Evolutionary conservation across 2,329 filamentous ascomycete genomes (phyloP).

Genomic region (Botrytis deweyae): DNA sequence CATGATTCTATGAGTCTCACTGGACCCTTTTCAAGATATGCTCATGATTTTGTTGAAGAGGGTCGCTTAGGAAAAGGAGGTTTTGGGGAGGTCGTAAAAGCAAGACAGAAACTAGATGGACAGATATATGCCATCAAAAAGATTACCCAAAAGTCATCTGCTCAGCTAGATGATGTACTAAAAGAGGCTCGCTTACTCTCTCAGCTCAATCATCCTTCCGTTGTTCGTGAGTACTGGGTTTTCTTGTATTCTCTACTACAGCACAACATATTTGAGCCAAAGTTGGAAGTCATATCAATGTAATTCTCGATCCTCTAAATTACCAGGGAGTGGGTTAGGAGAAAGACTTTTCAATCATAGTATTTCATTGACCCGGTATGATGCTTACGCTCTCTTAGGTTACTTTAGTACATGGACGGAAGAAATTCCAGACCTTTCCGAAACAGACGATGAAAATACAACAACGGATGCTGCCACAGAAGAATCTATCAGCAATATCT

Average conservation of each 20-base stretch:
- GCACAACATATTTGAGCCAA: not conserved
- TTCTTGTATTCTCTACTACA: not conserved
- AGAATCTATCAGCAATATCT: slow-evolving; percentile 32
- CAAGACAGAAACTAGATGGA: slow-evolving; percentile 88
- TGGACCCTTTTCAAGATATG: slow-evolving; percentile 62
- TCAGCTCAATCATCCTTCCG: slow-evolving; percentile 83
- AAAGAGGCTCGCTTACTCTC: slow-evolving; percentile 87
- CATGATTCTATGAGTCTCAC: slow-evolving; percentile 61
- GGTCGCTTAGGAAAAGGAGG: slow-evolving; percentile 88
- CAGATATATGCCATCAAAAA: slow-evolving; percentile 97
- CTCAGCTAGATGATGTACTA: slow-evolving; percentile 76
- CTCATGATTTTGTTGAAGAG: slow-evolving; percentile 86
- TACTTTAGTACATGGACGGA: slow-evolving; percentile 98
- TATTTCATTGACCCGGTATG: too few relatives aligned
- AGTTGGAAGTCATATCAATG: not conserved
- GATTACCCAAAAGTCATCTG: slow-evolving; percentile 77
- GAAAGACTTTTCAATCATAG: not conserved
- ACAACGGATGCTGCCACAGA: slow-evolving; percentile 47
- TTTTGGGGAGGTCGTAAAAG: slow-evolving; percentile 95
- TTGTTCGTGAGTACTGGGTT: slow-evolving; percentile 42
- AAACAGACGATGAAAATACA: slow-evolving; percentile 55
- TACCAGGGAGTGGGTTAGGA: not conserved
- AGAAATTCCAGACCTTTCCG: slow-evolving; percentile 55
- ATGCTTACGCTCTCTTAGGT: slow-evolving; percentile 54
- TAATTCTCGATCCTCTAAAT: not conserved